Conservation (phyloP, 495 filamentous ascomycete species). For the Penicillium longicatenatum region DNA sequence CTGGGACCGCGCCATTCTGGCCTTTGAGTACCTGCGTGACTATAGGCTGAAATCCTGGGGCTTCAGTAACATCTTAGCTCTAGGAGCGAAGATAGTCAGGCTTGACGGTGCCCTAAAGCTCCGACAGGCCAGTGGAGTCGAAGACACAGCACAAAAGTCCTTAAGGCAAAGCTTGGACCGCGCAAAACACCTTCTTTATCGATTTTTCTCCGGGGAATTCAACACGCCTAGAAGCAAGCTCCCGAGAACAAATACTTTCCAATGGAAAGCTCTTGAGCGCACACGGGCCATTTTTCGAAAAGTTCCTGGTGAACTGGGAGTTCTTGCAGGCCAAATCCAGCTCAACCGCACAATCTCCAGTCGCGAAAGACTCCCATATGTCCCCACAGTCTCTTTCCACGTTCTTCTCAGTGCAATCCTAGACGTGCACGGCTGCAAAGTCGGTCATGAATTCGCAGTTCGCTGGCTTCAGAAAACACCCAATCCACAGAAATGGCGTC, state of each 20-base stretch:
- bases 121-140: conserved; percentile 1
- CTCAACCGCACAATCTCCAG: conserved; percentile 13
- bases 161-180: conserved; percentile 14
- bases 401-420: conserved; percentile 48
- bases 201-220: conserved; percentile 38
- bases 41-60: conserved; percentile 46
- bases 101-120: conserved; percentile 30
- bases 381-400: conserved; percentile 49
- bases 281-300: conserved; percentile 27
- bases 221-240: conserved; percentile 22
- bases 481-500: conserved; percentile 22
- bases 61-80: conserved; percentile 45
- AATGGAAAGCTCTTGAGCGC: conserved; percentile 31
- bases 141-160: conserved; percentile 9
- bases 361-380: conserved; percentile 24
- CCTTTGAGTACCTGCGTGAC: conserved; percentile 46
- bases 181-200: conserved; percentile 38
- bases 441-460: conserved; percentile 43
- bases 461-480: conserved; percentile 42
- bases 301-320: conserved; percentile 30
- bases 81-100: conserved; percentile 46
- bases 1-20: conserved; percentile 50
- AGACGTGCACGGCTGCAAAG: conserved; percentile 44
- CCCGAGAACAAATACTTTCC: conserved; percentile 20
- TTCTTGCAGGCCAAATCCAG: conserved; percentile 20